phyloP scores from a whole-genome alignment of 2,329 filamentous ascomycete species.

The Helminthosporium solani region DNA sequence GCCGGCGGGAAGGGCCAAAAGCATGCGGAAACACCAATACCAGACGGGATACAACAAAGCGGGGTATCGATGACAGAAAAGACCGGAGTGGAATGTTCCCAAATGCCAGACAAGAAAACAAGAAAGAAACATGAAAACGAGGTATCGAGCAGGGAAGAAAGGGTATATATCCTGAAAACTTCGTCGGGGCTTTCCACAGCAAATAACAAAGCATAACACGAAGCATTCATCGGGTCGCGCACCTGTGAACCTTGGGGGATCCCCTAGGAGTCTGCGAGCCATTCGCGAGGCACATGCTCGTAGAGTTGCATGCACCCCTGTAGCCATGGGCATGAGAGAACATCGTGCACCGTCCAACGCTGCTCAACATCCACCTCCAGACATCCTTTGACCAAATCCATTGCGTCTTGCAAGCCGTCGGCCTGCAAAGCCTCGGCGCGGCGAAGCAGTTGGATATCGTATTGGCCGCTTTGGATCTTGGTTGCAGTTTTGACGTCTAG shows the following conservation, averaged over 20 bases:
- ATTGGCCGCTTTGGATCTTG: slow-evolving; percentile 61
- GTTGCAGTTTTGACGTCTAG: slow-evolving; percentile 60
- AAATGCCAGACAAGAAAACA: not conserved
- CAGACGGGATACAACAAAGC: slow-evolving; percentile 2
- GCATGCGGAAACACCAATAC: not conserved
- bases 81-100: slow-evolving; percentile 4
- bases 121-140: slow-evolving; percentile 1
- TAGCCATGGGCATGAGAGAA: slow-evolving; percentile 59
- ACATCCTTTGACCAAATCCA: slow-evolving; percentile 61
- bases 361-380: slow-evolving; percentile 57
- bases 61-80: slow-evolving; percentile 12
- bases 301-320: slow-evolving; percentile 32
- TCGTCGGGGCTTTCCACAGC: too few species aligned
- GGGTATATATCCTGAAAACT: slow-evolving; percentile 33
- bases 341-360: slow-evolving; percentile 59
- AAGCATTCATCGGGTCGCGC: not conserved
- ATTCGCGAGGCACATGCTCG: slow-evolving; percentile 32
- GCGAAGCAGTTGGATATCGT: slow-evolving; percentile 55
- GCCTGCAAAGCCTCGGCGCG: slow-evolving; percentile 43
- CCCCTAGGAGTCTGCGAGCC: slow-evolving; percentile 24
- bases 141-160: slow-evolving; percentile 7
- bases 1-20: not conserved
- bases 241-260: not conserved
- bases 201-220: slow-evolving; percentile 6
- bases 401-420: slow-evolving; percentile 45